Base-by-base conservation (phyloP, 306 rosid genomes). In the Mimosa bimucronata region DNA sequence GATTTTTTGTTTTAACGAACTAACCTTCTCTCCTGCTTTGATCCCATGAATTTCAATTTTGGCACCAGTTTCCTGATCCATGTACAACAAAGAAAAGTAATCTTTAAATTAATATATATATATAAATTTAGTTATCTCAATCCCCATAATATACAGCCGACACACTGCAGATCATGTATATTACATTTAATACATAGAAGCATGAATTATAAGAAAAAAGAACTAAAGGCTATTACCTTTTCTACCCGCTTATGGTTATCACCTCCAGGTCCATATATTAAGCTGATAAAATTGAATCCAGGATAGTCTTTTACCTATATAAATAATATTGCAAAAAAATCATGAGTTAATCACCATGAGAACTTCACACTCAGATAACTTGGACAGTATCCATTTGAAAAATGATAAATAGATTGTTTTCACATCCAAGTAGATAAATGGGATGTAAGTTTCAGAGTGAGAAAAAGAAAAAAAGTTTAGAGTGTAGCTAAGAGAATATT, bases 171-270 rank as follows among this genome's bases (percentile, higher is more conserved):
- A 67, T 34, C 46, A 78, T 31, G 3, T 38, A 21, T 38, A 61
- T n/a, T 40, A 40, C 30, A 26, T 68, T 40, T 21, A 21, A 40
- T 26, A 21, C 31, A 68, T 21, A 21, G 8, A 9, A 76, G 44
- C 37, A 38, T 38, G 23, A 73, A 5, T 37, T 21, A 74, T 65
- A 18, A 45, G 37, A 38, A 31, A 76, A 58, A 38, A 12, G 73
- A 40, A 61, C 38, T 28, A 23, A 79, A 40, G 60, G 81, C 61
- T 83, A 13, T 86, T 79, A 93, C 99, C 93, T 90, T 90, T 77
- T 95, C 98, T 79, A 92, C 78, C 57, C 83, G 96, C 89, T 88
- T 94, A 83, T 90, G 90, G 82, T 91, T 94, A 78, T 94, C 97
- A 79, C 97, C 93, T 84, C 83, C 90, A 38, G 91, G 85, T 57